phyloP scores from a whole-genome alignment of 129 eudicot species.

The Flaveria ramosissima region DNA sequence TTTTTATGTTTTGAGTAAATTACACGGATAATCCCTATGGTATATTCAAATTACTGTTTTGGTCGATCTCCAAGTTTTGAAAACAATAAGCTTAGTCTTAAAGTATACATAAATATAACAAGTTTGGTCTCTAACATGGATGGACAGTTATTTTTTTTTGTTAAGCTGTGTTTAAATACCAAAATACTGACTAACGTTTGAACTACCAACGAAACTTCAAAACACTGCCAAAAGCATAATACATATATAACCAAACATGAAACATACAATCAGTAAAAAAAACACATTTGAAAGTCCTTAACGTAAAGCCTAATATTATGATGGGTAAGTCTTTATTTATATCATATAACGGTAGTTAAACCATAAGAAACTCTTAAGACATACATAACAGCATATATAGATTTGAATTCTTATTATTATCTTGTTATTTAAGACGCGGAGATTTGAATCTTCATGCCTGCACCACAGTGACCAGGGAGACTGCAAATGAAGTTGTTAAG shows the following conservation, averaged over 20 bases:
- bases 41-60: too few relatives aligned
- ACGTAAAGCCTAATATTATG: not conserved
- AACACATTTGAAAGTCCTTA: not conserved
- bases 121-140: too few relatives aligned
- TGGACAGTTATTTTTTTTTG: too few relatives aligned
- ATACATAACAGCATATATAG: not conserved
- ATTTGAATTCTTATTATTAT: not conserved
- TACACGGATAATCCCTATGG: too few relatives aligned
- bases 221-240: not conserved
- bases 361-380: not conserved
- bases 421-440: slow-evolving; percentile 23
- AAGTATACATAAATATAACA: too few relatives aligned
- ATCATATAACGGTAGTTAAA: not conserved
- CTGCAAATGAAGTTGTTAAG: slow-evolving; percentile 71
- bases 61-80: too few relatives aligned
- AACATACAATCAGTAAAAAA: not conserved
- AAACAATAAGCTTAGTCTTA: too few relatives aligned
- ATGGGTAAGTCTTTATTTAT: not conserved
- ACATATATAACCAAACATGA: not conserved
- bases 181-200: too few relatives aligned
- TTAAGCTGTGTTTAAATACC: too few relatives aligned
- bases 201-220: too few relatives aligned
- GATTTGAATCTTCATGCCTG: slow-evolving; percentile 77
- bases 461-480: slow-evolving; percentile 59
- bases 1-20: too few relatives aligned